Evolutionary conservation across 768 basidiomycete genomes (phyloP).

Genomic region (Suillus decipiens): DNA sequence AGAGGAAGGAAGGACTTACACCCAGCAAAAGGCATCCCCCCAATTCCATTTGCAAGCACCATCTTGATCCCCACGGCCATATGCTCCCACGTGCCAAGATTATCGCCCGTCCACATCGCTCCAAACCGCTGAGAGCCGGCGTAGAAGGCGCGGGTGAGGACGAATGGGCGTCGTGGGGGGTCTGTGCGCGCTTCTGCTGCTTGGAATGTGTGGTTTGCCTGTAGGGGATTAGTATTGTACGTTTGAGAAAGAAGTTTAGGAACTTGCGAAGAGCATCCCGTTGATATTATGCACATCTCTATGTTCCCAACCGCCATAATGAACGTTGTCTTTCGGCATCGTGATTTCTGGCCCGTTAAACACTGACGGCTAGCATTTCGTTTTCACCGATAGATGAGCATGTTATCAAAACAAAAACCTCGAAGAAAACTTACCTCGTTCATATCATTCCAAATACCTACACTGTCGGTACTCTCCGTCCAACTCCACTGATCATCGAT

Average conservation of each 20-base stretch:
- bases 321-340: conserved; percentile 74
- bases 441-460: conserved; percentile 99
- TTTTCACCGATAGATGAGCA: not conserved
- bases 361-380: conserved; percentile 74
- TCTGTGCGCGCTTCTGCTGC: conserved; percentile 77
- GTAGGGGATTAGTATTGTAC: conserved; percentile 8
- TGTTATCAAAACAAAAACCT: not conserved
- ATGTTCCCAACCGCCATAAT: conserved; percentile 97
- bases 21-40: conserved; percentile 89
- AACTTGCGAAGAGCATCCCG: conserved; percentile 85
- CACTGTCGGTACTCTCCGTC: conserved; percentile 53
- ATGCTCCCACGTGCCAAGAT: conserved; percentile 97
- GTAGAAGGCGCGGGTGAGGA: conserved; percentile 92
- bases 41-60: conserved; percentile 85
- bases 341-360: conserved; percentile 98
- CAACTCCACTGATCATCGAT: conserved; percentile 1
- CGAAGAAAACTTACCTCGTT: conserved; percentile 69
- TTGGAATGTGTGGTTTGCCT: conserved; percentile 84
- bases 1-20: conserved; percentile 51
- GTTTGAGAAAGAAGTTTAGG: not conserved
- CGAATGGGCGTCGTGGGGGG: conserved; percentile 85
- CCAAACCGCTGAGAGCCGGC: conserved; percentile 95
- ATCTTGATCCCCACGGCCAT: conserved; percentile 94
- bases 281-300: conserved; percentile 97
- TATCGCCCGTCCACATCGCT: conserved; percentile 99